Conservation (phyloP, 2,329 filamentous ascomycete species). For the Fusarium sp. region DNA sequence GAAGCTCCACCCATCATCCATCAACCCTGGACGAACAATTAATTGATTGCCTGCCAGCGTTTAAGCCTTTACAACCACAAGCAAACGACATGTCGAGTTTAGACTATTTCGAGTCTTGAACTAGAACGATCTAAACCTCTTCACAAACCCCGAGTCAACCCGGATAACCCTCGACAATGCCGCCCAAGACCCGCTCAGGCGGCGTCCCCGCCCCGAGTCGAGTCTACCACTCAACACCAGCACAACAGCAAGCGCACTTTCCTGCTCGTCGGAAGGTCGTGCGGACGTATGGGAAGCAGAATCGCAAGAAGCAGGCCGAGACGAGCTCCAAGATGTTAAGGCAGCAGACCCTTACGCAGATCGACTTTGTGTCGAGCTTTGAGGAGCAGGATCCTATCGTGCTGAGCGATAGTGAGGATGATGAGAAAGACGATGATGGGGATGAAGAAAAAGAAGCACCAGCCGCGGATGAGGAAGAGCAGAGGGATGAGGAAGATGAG, state of each 20-base stretch:
- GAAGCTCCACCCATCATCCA: constrained; percentile 35
- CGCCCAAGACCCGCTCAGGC: constrained; percentile 51
- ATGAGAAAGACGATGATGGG: constrained; percentile 30
- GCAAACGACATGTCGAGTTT: constrained; percentile 18
- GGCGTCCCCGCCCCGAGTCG: constrained; percentile 49
- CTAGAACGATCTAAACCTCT: background rate
- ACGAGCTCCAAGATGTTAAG: constrained; percentile 38
- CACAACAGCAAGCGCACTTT: constrained; percentile 52
- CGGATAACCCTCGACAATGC: constrained; percentile 41
- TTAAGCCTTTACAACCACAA: background rate
- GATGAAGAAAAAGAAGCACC: constrained; percentile 33
- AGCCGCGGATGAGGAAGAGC: constrained; percentile 21
- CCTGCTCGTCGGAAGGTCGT: constrained; percentile 47
- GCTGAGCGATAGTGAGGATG: constrained; percentile 44
- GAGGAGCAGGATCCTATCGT: constrained; percentile 43
- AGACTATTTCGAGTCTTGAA: background rate
- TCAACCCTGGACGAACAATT: constrained; percentile 7
- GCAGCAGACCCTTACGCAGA: constrained; percentile 56
- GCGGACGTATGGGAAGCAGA: constrained; percentile 48
- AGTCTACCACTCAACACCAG: constrained; percentile 51
- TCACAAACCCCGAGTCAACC: background rate
- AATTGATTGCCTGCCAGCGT: constrained; percentile 11
- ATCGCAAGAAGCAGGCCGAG: constrained; percentile 32
- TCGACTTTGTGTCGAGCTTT: constrained; percentile 51
- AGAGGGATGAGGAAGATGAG: constrained; percentile 27